These are phyloP conservation scores for Globisporangium iwayamae DNA, from an alignment of 352 stramenopile genomes.

Conservation along the genomic window DNA sequence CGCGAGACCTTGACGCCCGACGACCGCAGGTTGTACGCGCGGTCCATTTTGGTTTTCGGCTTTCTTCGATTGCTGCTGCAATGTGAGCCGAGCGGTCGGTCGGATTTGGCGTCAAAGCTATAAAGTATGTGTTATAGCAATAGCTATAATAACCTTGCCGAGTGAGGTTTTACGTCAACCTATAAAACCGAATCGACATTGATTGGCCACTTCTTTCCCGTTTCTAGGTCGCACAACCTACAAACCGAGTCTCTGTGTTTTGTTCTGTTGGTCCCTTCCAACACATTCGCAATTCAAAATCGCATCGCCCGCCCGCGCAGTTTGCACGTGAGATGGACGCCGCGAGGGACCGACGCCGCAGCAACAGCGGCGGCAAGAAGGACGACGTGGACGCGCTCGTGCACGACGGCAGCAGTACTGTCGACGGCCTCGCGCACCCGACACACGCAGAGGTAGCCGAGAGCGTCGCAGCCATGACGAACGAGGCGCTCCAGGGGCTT, in stretches of 20 bases:
- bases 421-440: constrained; percentile 12
- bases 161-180: no score
- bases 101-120: no score
- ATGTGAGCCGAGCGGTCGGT: no score
- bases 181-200: no score
- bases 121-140: no score
- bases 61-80: no score
- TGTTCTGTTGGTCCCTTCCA: neutral
- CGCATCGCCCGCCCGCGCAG: neutral
- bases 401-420: neutral
- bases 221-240: no score
- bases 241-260: no score
- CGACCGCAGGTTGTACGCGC: constrained; percentile 32
- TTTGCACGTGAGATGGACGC: constrained; percentile 7
- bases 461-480: constrained; percentile 16
- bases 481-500: constrained; percentile 21
- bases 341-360: constrained; percentile 17
- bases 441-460: constrained; percentile 18
- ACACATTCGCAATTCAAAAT: constrained; percentile 4
- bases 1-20: constrained; percentile 18
- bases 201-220: no score
- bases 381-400: constrained; percentile 18
- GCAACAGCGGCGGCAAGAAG: constrained; percentile 17
- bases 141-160: no score
- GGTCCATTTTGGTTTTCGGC: constrained; percentile 9